Evolutionary conservation across 805 yeast species (phyloP).

Genomic region (Lipomyces lipofer): DNA sequence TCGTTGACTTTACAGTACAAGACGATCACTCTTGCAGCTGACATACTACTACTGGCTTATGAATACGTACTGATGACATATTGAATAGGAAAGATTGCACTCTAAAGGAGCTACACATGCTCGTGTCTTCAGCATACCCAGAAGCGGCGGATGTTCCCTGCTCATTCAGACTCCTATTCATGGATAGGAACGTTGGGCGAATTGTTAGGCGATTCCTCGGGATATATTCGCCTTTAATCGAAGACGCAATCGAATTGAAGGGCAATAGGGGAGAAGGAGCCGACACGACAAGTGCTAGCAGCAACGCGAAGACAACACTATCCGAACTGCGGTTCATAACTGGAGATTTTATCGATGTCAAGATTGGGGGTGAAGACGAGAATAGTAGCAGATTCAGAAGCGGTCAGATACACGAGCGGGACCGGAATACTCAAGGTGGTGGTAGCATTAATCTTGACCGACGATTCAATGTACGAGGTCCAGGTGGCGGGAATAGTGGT

Average conservation of each 20-base stretch:
- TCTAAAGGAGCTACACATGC: background rate
- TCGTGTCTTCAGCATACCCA: background rate
- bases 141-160: slow-evolving; percentile 1
- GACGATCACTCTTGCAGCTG: too few relatives aligned
- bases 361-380: too few relatives aligned
- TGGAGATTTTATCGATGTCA: slow-evolving; percentile 8
- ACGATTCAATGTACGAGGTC: too few relatives aligned
- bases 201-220: slow-evolving; percentile 1
- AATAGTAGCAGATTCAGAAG: too few relatives aligned
- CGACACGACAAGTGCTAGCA: background rate
- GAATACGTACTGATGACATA: background rate
- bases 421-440: too few relatives aligned
- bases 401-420: too few relatives aligned
- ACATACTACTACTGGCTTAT: too few relatives aligned
- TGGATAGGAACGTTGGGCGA: background rate
- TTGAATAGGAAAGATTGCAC: slow-evolving; percentile 5
- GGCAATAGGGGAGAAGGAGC: background rate
- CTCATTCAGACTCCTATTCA: slow-evolving; percentile 8
- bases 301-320: background rate
- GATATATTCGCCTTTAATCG: background rate
- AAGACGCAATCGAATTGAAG: too few relatives aligned
- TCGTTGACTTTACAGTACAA: too few relatives aligned
- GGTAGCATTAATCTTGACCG: too few relatives aligned
- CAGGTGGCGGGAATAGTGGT: too few relatives aligned
- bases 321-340: slow-evolving; percentile 4